Conservation (phyloP, 2,329 filamentous ascomycete species). For the Colletotrichum gigasporum region DNA sequence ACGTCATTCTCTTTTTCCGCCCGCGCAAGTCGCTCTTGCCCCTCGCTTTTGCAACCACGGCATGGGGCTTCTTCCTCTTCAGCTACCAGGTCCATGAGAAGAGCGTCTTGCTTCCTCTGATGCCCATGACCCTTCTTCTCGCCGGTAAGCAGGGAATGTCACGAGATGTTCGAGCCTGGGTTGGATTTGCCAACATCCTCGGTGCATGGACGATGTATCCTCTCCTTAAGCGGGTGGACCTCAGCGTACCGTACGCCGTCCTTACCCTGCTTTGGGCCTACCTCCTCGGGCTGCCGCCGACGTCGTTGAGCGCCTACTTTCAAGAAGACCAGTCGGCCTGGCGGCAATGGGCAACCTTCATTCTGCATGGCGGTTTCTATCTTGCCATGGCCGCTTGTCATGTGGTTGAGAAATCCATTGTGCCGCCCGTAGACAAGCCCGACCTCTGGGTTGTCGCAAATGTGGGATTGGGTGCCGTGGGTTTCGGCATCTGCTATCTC, state of each 20-base stretch:
- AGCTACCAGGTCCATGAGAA: conserved; percentile 99
- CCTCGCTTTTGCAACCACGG: conserved; percentile 81
- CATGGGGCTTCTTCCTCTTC: conserved; percentile 98
- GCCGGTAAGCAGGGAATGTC: conserved; percentile 81
- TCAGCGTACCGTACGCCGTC: conserved; percentile 85
- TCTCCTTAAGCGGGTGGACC: conserved; percentile 83
- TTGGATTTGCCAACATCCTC: conserved; percentile 93
- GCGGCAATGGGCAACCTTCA: conserved; percentile 66
- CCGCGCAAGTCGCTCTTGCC: conserved; percentile 83
- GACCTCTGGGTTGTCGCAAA: conserved; percentile 96
- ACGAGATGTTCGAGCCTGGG: conserved; percentile 84
- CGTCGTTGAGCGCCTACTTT: conserved; percentile 75
- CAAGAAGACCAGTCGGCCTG: conserved; percentile 56
- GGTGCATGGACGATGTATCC: conserved; percentile 95
- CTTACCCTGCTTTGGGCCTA: conserved; percentile 91
- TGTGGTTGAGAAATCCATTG: conserved; percentile 72
- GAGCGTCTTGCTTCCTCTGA: conserved; percentile 88
- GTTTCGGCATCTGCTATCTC: conserved; percentile 87
- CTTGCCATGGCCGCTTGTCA: conserved; percentile 84
- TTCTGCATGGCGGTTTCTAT: conserved; percentile 83
- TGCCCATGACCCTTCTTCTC: conserved; percentile 92
- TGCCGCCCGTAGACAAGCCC: conserved; percentile 79
- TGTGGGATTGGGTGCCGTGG: conserved; percentile 84
- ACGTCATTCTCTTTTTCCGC: conserved; percentile 79
- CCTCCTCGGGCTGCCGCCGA: conserved; percentile 85